phyloP scores from a whole-genome alignment of 1,284 basidiomycete genomes.

The Ganoderma meredithae region DNA sequence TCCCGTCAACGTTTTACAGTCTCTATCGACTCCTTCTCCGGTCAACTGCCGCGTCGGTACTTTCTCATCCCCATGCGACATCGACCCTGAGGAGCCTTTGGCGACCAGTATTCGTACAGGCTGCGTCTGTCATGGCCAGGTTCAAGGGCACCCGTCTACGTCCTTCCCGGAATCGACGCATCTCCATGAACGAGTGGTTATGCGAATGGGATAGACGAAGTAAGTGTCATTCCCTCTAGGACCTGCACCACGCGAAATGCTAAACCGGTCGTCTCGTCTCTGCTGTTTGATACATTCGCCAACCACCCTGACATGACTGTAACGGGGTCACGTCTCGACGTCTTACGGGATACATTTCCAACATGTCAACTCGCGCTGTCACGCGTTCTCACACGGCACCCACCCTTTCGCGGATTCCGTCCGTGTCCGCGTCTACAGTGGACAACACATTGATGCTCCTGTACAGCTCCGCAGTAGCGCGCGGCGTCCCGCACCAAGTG shows the following conservation, averaged over 20 bases:
- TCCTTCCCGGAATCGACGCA: slow-evolving; percentile 40
- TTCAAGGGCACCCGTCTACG: slow-evolving; percentile 43
- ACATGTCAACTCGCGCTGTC: background rate
- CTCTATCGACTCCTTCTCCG: slow-evolving; percentile 71
- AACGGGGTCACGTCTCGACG: background rate
- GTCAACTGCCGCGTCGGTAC: slow-evolving; percentile 65
- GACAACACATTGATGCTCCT: slow-evolving; percentile 64
- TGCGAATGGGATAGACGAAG: slow-evolving; percentile 17
- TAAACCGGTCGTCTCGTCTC: background rate
- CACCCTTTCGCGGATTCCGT: background rate
- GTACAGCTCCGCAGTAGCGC: slow-evolving; percentile 59
- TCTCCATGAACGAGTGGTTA: slow-evolving; percentile 48
- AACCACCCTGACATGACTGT: background rate
- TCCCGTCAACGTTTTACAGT: slow-evolving; percentile 63
- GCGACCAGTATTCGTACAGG: slow-evolving; percentile 63
- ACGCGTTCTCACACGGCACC: background rate
- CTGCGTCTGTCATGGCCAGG: slow-evolving; percentile 50
- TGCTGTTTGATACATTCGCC: background rate
- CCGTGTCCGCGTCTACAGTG: slow-evolving; percentile 46
- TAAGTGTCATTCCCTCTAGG: background rate
- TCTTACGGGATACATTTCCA: background rate
- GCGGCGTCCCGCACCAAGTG: slow-evolving; percentile 66
- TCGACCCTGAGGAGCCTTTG: slow-evolving; percentile 57
- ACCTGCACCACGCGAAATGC: background rate
- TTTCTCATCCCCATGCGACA: slow-evolving; percentile 56